Evolutionary conservation across 108 stramenopile species (phyloP).

Genomic region (Parmales sp.): DNA sequence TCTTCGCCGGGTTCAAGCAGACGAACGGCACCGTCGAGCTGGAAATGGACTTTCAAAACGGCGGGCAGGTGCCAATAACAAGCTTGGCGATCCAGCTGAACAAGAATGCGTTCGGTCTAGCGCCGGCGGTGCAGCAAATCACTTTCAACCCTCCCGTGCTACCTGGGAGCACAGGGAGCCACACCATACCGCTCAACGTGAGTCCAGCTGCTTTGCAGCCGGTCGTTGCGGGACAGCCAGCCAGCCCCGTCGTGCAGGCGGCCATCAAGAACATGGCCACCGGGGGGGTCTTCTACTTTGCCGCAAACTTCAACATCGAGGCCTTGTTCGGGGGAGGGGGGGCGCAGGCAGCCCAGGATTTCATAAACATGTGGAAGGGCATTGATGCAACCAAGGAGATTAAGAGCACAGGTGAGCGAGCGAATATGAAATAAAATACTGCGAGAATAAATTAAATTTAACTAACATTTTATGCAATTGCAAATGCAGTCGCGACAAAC

Average conservation of each 20-base stretch:
- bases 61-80: constrained; percentile 50
- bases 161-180: constrained; percentile 40
- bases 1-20: constrained; percentile 67
- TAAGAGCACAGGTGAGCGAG: constrained; percentile 59
- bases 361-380: constrained; percentile 72
- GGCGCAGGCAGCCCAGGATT: constrained; percentile 57
- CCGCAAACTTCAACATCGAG: constrained; percentile 68
- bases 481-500: constrained; percentile 11
- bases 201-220: constrained; percentile 72
- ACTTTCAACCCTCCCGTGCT: constrained; percentile 61
- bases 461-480: constrained; percentile 17
- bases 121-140: constrained; percentile 76
- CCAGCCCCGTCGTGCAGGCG: constrained; percentile 70
- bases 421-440: constrained; percentile 19
- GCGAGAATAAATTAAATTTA: constrained; percentile 27
- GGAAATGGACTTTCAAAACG: constrained; percentile 75
- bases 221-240: constrained; percentile 42
- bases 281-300: constrained; percentile 80
- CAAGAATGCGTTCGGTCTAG: constrained; percentile 93
- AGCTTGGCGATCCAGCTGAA: constrained; percentile 90
- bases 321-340: constrained; percentile 63
- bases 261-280: constrained; percentile 88
- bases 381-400: constrained; percentile 83
- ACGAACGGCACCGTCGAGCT: constrained; percentile 50
- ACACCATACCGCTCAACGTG: constrained; percentile 50